Evolutionary conservation across 148 eudicot genomes (phyloP), one percentile per base, ranked within the genome.

Genomic region (Rhododendron kiyosumense): DNA sequence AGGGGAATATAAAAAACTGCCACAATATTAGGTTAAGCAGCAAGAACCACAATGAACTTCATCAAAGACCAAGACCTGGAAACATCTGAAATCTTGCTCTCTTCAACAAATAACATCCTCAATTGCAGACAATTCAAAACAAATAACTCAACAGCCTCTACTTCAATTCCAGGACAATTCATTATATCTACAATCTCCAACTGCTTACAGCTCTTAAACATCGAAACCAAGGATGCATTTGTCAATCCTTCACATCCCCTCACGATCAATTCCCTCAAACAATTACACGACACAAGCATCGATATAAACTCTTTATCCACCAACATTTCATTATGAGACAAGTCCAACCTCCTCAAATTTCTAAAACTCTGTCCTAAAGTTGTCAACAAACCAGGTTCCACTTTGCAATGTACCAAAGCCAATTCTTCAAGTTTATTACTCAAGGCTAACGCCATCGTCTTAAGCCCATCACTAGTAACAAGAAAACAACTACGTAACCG

Each of bases 401-500:
- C 91, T 76, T 93, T 94, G 48, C 95, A 92, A 32, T 89, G 89
- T 22, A 89, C 85, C 81, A 93, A 74, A 74, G 92, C 90, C 26
- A 92, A 78, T 79, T 93, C 94, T 45, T 88, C 89, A 67, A 93
- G 91, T 24, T 4, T 32, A 79, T 85, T 18, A 24, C 83, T 41
- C 81, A 88, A 12, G 20, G 89, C 91, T 65, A 81, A 49, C 59
- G 78, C 88, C 22, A 92, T 54, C 17, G 86, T 76, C 73, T 83
- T 88, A 1, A 93, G 85, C 20, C 94, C 95, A 74, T 92, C 93
- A 34, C 93, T 91, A 3, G 89, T 52, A 52, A 52, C 88, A 71
- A 93, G 90, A 86, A 93, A 92, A 59, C 92, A 93, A 78, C 94
- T 93, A 73, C 90, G 91, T 17, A 93, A 80, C 85, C 86, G 81